Evolutionary conservation across 2,329 filamentous ascomycete species (phyloP).

Genomic region (Monosporascus sp.): DNA sequence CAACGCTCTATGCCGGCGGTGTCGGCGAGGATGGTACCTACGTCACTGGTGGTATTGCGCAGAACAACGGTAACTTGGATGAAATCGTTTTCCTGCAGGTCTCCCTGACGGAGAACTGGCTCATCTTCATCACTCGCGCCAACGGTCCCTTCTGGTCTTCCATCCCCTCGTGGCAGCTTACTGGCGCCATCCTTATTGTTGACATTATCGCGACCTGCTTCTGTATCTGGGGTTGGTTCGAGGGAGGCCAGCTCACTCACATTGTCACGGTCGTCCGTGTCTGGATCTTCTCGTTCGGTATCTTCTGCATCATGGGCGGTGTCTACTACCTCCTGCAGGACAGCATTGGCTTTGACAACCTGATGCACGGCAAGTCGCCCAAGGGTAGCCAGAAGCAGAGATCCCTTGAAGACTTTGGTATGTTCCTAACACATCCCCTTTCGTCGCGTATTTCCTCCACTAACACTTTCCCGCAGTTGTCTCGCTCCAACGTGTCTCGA

Average conservation of each 20-base stretch:
- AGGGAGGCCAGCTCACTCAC: slow-evolving; percentile 57
- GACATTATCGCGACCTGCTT: slow-evolving; percentile 83
- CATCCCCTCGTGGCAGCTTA: slow-evolving; percentile 79
- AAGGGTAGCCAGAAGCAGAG: slow-evolving; percentile 80
- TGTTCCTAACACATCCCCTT: slow-evolving; percentile 31
- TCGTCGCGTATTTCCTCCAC: slow-evolving; percentile 18
- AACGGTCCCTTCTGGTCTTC: slow-evolving; percentile 91
- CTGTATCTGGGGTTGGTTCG: slow-evolving; percentile 80
- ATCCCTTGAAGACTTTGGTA: slow-evolving; percentile 84
- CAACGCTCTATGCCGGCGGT: slow-evolving; percentile 65
- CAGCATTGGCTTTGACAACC: slow-evolving; percentile 77
- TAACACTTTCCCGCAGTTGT: slow-evolving; percentile 62
- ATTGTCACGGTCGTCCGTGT: slow-evolving; percentile 83
- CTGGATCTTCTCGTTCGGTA: slow-evolving; percentile 86
- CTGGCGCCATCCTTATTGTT: slow-evolving; percentile 72
- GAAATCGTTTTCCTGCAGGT: slow-evolving; percentile 85
- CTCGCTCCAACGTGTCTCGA: slow-evolving; percentile 83
- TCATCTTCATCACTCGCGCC: slow-evolving; percentile 93
- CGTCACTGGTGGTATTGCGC: slow-evolving; percentile 74
- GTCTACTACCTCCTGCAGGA: slow-evolving; percentile 77
- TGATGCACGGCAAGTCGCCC: slow-evolving; percentile 85
- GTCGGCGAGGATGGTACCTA: slow-evolving; percentile 23
- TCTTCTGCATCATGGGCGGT: slow-evolving; percentile 76
- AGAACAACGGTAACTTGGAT: slow-evolving; percentile 81
- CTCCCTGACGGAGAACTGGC: slow-evolving; percentile 88